Percentiles rank a stretch among this genome's conserved stretches.
These are phyloP conservation scores for Termitomyces sp. DNA, from an alignment of 768 basidiomycete species.

Conservation along the genomic window DNA sequence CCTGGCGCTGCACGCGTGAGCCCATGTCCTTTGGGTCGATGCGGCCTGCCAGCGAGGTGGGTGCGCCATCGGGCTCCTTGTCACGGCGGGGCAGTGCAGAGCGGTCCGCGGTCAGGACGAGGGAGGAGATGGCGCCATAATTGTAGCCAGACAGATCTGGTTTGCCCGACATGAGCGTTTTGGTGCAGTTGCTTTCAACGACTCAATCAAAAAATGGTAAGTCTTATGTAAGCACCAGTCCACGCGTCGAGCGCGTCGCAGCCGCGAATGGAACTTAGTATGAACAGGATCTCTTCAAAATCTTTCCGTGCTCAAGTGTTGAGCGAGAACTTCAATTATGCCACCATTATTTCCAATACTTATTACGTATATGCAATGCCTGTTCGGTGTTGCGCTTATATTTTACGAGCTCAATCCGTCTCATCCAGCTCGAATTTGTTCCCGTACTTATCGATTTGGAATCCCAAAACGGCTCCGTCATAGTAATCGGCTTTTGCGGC, in stretches of 20 bases:
- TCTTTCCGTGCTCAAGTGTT: no score
- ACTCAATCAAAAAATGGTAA: constrained; percentile 1
- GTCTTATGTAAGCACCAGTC: constrained; percentile 3
- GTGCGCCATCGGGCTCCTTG: constrained; percentile 95
- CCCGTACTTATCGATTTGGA: no score
- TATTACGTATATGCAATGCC: no score
- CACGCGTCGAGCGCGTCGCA: no score
- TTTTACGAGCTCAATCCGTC: no score
- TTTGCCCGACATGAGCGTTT: constrained; percentile 34
- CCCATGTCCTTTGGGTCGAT: constrained; percentile 94
- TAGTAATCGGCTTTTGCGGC: neutral
- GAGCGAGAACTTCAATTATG: no score
- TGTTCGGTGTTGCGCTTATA: no score
- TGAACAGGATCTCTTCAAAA: no score
- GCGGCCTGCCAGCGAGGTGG: constrained; percentile 86
- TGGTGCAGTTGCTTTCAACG: neutral
- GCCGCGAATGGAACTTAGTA: no score
- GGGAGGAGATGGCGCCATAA: constrained; percentile 91
- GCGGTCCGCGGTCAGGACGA: constrained; percentile 90
- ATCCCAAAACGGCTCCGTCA: neutral
- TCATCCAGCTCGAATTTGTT: no score
- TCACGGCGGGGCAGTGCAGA: constrained; percentile 79
- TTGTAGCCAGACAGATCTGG: constrained; percentile 90
- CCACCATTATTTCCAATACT: no score
- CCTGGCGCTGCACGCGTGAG: constrained; percentile 76